Percentiles rank a stretch among this genome's conserved stretches.
Conservation (phyloP, 805 yeast species). For the Candida wancherniae region DNA sequence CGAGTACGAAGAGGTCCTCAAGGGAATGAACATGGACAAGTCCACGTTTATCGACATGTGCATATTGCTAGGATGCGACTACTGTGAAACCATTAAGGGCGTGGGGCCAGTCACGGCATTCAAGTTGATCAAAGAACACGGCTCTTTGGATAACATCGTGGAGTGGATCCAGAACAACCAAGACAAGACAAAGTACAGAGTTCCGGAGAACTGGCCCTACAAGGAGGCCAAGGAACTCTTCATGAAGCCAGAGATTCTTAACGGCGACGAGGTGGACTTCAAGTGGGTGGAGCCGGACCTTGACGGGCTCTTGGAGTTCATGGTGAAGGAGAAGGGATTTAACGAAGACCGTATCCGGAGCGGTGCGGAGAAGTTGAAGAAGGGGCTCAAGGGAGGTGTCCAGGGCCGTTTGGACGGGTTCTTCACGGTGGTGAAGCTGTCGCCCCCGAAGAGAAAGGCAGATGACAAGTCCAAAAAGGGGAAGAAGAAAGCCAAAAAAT, state of each 20-base stretch:
- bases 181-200: slow-evolving; percentile 59
- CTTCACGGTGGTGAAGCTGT: slow-evolving; percentile 55
- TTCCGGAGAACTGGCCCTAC: slow-evolving; percentile 95
- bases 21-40: slow-evolving; percentile 69
- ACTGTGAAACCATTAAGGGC: slow-evolving; percentile 91
- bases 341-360: slow-evolving; percentile 85
- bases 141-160: slow-evolving; percentile 73
- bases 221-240: slow-evolving; percentile 83
- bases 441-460: slow-evolving; percentile 38
- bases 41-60: slow-evolving; percentile 85
- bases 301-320: slow-evolving; percentile 73
- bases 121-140: slow-evolving; percentile 82
- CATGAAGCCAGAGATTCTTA: slow-evolving; percentile 71
- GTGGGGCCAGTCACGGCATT: slow-evolving; percentile 94
- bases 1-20: slow-evolving; percentile 59
- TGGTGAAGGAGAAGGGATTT: slow-evolving; percentile 87
- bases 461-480: slow-evolving; percentile 31
- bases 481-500: slow-evolving; percentile 22
- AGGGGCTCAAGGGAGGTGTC: slow-evolving; percentile 77
- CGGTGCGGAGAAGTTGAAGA: slow-evolving; percentile 81
- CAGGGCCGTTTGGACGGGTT: slow-evolving; percentile 94
- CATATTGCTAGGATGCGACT: slow-evolving; percentile 93
- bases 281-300: slow-evolving; percentile 90
- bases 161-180: slow-evolving; percentile 54
- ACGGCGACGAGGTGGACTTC: slow-evolving; percentile 56